These are phyloP conservation scores for Aureobasidium sp. DNA, from an alignment of 2,329 filamentous ascomycete species.

Conservation along the genomic window DNA sequence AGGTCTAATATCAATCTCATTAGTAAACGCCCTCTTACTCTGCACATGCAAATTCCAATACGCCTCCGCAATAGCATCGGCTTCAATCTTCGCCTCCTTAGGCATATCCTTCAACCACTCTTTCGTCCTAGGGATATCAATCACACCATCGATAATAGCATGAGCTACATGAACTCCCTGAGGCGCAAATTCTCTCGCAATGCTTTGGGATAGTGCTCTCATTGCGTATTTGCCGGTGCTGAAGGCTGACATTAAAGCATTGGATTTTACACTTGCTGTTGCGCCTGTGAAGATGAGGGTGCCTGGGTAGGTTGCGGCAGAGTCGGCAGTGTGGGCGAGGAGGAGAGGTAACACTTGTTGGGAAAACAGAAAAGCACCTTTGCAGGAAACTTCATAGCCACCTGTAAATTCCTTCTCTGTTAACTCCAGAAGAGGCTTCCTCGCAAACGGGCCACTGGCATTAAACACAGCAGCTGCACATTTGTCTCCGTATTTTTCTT, in stretches of 20 bases:
- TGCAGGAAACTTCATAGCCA: conserved; percentile 42
- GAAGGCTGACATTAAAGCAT: conserved; percentile 61
- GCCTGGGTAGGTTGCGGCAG: conserved; percentile 53
- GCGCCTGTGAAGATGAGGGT: conserved; percentile 81
- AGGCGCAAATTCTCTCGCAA: conserved; percentile 77
- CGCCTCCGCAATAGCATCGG: conserved; percentile 73
- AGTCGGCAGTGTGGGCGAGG: conserved; percentile 46
- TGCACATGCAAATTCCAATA: conserved; percentile 84
- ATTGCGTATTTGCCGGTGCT: conserved; percentile 73
- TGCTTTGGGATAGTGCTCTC: conserved; percentile 62
- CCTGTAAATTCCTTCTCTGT: conserved; percentile 49
- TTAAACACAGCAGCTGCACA: conserved; percentile 60
- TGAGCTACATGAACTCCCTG: conserved; percentile 77
- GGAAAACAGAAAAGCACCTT: conserved; percentile 68
- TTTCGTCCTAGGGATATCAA: conserved; percentile 68
- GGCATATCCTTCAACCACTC: conserved; percentile 47
- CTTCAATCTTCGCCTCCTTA: conserved; percentile 60
- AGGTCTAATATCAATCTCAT: conserved; percentile 72
- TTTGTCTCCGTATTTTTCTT: conserved; percentile 44
- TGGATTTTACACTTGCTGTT: conserved; percentile 69
- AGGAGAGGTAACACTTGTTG: conserved; percentile 63
- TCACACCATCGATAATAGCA: conserved; percentile 74
- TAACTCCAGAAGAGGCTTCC: conserved; percentile 54
- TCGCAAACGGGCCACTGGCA: conserved; percentile 49
- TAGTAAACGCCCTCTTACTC: conserved; percentile 68